Base-by-base conservation (phyloP, 306 rosid genomes). In the Rosa chinensis region DNA sequence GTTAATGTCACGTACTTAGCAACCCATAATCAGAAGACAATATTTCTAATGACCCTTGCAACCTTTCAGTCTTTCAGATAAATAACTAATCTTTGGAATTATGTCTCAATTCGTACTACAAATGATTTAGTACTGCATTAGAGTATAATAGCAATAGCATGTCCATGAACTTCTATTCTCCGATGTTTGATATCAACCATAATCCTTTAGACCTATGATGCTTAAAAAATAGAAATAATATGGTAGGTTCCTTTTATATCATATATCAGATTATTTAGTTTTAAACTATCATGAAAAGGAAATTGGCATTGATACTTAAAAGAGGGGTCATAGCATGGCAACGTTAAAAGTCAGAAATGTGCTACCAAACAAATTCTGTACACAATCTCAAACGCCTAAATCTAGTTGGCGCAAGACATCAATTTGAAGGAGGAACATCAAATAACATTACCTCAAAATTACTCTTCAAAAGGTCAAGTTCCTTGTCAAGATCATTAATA, bases 401-500 rank as follows among this genome's bases (percentile, higher is more conserved):
- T 76, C 39, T n/a, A 13, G 14, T 6, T 67, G 18, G 18, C 28
- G 23, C 4, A 73, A 8, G 8, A 23, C 43, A 3, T 0, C 23
- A n/a, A 35, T 39, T 17, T 48, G 59, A 53, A 77, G 44, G 66
- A 63, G 79, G 67, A 5, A 77, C 55, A 35, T 12, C 70, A 53
- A 59, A 59, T 25, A 44, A 37, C 18, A 25, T 23, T 82, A 91
- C 99, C 94, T 92, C 99, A 32, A 95, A 88, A 68, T 82, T 90
- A 50, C 35, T 88, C 90, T 92, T 95, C 83, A 91, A 82, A 71
- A 77, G 81, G 80, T 95, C 98, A 76, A 92, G 92, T 83, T 95
- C 97, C 86, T 82, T 90, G 78, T 95, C 96, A 25, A 92, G 89
- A 88, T 92, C 99, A 77, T 92, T 95, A 67, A 92, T 88, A 59